Evolutionary conservation across 129 eudicot species (phyloP), one percentile per base, ranked within the genome.

Genomic region (Saposhnikovia divaricata): DNA sequence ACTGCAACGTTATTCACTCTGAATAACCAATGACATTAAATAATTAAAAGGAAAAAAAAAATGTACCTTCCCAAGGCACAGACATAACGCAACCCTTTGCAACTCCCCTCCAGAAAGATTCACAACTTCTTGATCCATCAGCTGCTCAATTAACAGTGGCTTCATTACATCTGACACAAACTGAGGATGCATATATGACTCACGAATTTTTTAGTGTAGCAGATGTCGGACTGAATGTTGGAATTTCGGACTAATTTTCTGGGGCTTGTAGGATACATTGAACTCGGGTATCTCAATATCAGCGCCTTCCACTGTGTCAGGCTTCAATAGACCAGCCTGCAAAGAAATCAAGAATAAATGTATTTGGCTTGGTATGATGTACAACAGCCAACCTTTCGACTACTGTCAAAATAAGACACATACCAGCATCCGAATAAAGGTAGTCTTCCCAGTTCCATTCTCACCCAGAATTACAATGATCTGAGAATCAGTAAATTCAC

Each of bases 341-440:
- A 75, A 19, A 45, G 71, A 13, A 14, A 68, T 27, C 19, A 55
- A 21, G 45, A 2, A 13, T n/a, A 57, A 47, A 66, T 27, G 16
- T 40, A 25, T 53, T 25, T 21, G 9, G 37, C 19, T 51, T 18
- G 25, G 34, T 37, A 53, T 76, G n/a, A 37, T 34, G 21, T 76
- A 48, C 31, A 23, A 16, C 13, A 55, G 69, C 16, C 21, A 44
- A 23, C 23, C 44, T 8, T 42, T 27, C 12, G 16, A 39, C 37
- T 57, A 50, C n/a, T 10, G 57, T 48, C 37, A 42, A 53, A 37
- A 72, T 37, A 77, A 40, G 45, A 47, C 25, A 55, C 50, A 18
- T 87, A 91, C 93, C 96, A 91, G 88, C 91, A 91, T 87, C 34
- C 90, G 81, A 46, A 87, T 89, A 74, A 91, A 91, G n/a, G 93